These are phyloP conservation scores for Trametes gibbosa DNA, from an alignment of 768 basidiomycete species.

Conservation along the genomic window DNA sequence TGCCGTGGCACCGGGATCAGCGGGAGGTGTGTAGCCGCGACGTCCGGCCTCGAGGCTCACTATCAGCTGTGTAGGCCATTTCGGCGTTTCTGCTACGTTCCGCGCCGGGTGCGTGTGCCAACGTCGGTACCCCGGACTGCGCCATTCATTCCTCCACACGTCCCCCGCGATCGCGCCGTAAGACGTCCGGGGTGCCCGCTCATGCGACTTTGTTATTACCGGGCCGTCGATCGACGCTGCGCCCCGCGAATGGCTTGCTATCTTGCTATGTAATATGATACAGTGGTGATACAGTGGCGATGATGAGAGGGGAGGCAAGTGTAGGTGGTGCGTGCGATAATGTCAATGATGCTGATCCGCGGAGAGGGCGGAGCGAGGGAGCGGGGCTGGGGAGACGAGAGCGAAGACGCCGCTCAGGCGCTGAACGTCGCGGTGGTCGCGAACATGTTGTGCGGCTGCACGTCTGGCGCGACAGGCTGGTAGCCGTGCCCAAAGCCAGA, in stretches of 20 bases:
- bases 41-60: not conserved
- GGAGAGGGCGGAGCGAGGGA: too few species aligned
- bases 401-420: conserved; percentile 5
- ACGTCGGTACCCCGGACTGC: not conserved
- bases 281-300: conserved; percentile 14
- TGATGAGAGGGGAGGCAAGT: conserved; percentile 5
- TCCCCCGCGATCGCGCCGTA: too few species aligned
- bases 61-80: conserved; percentile 1
- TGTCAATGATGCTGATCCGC: not conserved
- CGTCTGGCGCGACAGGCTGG: conserved; percentile 17
- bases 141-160: too few species aligned
- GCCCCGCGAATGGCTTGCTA: not conserved
- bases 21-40: too few species aligned
- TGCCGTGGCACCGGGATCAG: conserved; percentile 6
- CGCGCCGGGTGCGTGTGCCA: too few species aligned
- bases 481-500: conserved; percentile 5
- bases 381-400: not conserved
- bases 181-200: too few species aligned
- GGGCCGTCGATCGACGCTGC: not conserved
- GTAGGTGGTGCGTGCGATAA: not conserved
- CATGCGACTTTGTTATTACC: too few species aligned
- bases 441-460: conserved; percentile 16
- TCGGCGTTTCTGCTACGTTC: too few species aligned
- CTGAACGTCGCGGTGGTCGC: conserved; percentile 11
- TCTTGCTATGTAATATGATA: conserved; percentile 14